Evolutionary conservation across 345 rosid species (phyloP), one percentile per base, ranked within the genome.

Genomic region (Eucalyptus shirleyi): DNA sequence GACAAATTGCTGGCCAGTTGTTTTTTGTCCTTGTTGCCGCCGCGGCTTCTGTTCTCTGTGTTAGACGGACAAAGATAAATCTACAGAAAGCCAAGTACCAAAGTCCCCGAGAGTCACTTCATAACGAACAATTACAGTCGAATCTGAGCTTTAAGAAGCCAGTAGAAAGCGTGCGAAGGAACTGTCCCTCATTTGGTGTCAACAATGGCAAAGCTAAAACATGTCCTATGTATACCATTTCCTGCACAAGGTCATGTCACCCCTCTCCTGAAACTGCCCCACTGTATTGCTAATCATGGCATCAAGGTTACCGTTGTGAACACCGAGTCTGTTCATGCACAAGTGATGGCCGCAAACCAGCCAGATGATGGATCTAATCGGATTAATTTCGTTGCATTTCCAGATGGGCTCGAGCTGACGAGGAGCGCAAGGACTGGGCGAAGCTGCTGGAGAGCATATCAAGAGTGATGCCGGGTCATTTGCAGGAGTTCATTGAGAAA

Each of bases 371-470:
- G 80, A 28, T 34, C 14, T 32, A 77, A 37, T 5, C 23, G 0
- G 50, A 50, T 91, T 86, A 72, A 86, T 67, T 50, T 90, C 17
- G 89, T 90, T 21, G 88, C 92, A 23, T 26, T 90, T 55, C 91
- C 94, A 23, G 92, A 93, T 45, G 93, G 93, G 42, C 40, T 91
- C 56, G 77, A 87, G 12, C 51, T 1, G 89, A 89, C 1, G 92
- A 91, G 30, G 92, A 91, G 14, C 87, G 90, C 19, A 90, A 77
- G 87, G 92, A 89, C 12, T 86, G 18, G 9, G 8, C 4, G 30
- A 89, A 53, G 88, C 40, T 91, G 42, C 4, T 53, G 3, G 59
- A 87, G 88, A 91, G 91, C 24, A 51, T 91, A 12, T 15, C 44
- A 9, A 87, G 45, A 21, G 91, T 88, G 77, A 88, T 91, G 92